These are phyloP conservation scores for Nakaseomyces kungkrabaensis DNA, from an alignment of 1,139 yeast species.

Conservation along the genomic window DNA sequence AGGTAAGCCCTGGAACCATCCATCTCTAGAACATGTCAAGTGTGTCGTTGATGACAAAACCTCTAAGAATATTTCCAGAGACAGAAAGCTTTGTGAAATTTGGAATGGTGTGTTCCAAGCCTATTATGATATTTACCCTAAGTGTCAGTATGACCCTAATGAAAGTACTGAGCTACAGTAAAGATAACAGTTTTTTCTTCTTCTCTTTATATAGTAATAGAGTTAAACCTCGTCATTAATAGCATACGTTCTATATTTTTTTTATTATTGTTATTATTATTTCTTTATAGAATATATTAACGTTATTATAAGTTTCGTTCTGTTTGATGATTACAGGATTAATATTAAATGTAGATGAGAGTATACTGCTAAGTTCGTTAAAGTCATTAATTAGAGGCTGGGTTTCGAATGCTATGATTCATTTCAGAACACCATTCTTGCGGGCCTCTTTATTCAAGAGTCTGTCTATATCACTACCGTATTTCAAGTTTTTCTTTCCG, in stretches of 20 bases:
- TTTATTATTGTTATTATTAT: too few relatives aligned
- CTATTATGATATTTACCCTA: background rate
- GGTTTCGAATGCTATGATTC: background rate
- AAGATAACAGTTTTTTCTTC: too few relatives aligned
- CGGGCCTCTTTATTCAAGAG: slow-evolving; percentile 59
- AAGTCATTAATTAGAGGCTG: too few relatives aligned
- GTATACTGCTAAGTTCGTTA: too few relatives aligned
- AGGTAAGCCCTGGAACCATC: slow-evolving; percentile 27
- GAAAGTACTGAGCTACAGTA: background rate
- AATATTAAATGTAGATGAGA: too few relatives aligned
- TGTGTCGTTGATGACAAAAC: slow-evolving; percentile 12
- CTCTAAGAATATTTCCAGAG: slow-evolving; percentile 4
- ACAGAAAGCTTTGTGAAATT: slow-evolving; percentile 9
- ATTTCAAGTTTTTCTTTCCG: slow-evolving; percentile 43
- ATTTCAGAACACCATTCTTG: slow-evolving; percentile 25
- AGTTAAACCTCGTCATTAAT: too few relatives aligned
- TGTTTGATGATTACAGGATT: too few relatives aligned
- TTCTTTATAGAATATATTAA: too few relatives aligned
- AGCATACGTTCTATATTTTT: too few relatives aligned
- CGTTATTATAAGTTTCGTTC: too few relatives aligned
- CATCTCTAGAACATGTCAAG: slow-evolving; percentile 13
- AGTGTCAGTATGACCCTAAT: background rate
- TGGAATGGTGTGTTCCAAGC: slow-evolving; percentile 15
- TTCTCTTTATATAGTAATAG: too few relatives aligned
- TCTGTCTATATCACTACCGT: slow-evolving; percentile 78